Base-by-base conservation (phyloP, 306 rosid species). In the Prinsepia uniflora region DNA sequence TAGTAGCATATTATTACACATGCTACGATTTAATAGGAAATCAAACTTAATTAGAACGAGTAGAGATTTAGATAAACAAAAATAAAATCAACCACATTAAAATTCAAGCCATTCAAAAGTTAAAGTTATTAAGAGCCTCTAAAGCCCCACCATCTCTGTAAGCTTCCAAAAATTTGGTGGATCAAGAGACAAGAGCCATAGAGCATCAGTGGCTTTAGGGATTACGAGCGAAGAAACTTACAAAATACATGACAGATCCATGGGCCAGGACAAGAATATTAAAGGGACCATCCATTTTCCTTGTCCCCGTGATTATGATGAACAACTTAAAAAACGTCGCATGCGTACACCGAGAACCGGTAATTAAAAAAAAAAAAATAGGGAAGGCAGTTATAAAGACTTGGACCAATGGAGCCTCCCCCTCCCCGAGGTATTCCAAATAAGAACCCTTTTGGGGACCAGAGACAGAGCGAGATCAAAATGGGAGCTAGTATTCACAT, bases 311-410 rank as follows among this genome's bases (percentile, higher is more conserved):
- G 22, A 52, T 52, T n/a, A 6, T 17, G 10, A 15, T 52, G 56
- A 52, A n/a, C 56, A 14, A 52, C 6, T 2, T 9, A 18, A 39
- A 48, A 48, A 13, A 2, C 53, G 53, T 48, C 41, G 63, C 73
- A 69, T 12, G 41, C 63, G 50, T 52, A 54, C 50, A 69, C 73
- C 61, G 49, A 18, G 24, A 54, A 69, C 40, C n/a, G 49, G 46
- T 30, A 30, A 30, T n/a, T n/a, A 30, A 30, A 30, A 30, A 52
- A 73, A 73, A n/a, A n/a, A n/a, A n/a, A n/a, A n/a, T n/a, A n/a
- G n/a, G n/a, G n/a, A n/a, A 72, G 52, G 70, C 63, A 73, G 63
- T 22, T 73, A 30, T 30, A 30, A 10, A 45, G 5, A 30, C n/a
- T 30, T 12, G 10, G 8, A 60, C 49, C 36, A 30, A 30, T 30